Evolutionary conservation across 768 basidiomycete species (phyloP).

Genomic region (Chiua virens): DNA sequence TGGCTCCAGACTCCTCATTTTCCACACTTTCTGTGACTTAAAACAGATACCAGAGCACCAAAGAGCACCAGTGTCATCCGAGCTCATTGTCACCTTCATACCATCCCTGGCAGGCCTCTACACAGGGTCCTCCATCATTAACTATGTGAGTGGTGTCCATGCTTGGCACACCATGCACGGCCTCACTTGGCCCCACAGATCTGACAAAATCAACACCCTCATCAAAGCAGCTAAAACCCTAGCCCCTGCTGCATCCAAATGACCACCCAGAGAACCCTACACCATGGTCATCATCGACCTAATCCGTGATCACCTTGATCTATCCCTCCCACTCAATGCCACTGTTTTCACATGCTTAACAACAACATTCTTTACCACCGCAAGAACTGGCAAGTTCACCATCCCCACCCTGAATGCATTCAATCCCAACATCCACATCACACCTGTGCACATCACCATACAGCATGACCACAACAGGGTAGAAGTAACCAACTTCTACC

Average conservation of each 20-base stretch:
- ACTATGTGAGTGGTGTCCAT: slow-evolving; percentile 15
- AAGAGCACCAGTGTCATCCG: neutral
- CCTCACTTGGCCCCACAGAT: slow-evolving; percentile 11
- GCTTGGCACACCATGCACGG: slow-evolving; percentile 31
- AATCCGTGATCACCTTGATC: neutral
- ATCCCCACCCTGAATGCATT: neutral
- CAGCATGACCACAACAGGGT: slow-evolving; percentile 7
- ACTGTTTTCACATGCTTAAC: slow-evolving; percentile 40
- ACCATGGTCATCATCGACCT: slow-evolving; percentile 8
- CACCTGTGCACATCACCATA: neutral
- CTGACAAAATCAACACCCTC: slow-evolving; percentile 10
- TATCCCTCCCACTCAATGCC: slow-evolving; percentile 28
- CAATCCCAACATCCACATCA: neutral
- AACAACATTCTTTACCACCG: slow-evolving; percentile 37
- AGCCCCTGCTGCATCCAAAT: slow-evolving; percentile 10
- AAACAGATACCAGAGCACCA: slow-evolving; percentile 1
- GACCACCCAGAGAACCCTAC: slow-evolving; percentile 1
- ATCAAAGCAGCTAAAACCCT: slow-evolving; percentile 15
- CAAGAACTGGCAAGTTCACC: slow-evolving; percentile 23
- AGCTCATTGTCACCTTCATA: slow-evolving; percentile 16
- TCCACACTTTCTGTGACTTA: slow-evolving; percentile 24
- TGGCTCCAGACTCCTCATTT: neutral
- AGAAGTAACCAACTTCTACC: slow-evolving; percentile 26
- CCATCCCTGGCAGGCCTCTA: neutral
- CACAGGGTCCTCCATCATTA: slow-evolving; percentile 6